Evolutionary conservation across 352 stramenopile genomes (phyloP), one percentile per base, ranked within the genome.

Genomic region (Phytophthora idaei): DNA sequence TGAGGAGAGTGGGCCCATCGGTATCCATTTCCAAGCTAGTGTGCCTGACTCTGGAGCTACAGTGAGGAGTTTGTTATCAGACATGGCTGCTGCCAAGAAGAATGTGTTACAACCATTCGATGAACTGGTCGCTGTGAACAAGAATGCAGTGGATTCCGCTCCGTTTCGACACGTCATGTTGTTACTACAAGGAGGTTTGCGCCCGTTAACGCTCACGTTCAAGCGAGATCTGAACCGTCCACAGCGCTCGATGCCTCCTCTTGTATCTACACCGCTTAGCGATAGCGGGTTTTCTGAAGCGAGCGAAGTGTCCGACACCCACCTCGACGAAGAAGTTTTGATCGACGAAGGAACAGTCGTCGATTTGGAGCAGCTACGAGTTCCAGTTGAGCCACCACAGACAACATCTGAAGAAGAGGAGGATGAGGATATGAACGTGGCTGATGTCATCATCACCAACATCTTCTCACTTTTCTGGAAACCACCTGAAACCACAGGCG

Each of bases 391-490:
- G 15, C 37, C 31, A 31, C 27, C 31, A 44, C 57, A 27, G 8
- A 56, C 25, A 27, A 29, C 48, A 17, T 3, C 42, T 9, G 29
- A 37, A 17, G n/a, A 11, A 25, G 28, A 59, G 2, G 57, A 64
- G 14, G 77, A 83, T 21, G 78, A 83, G 7, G 77, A 87, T 21
- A 77, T 80, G 46, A 81, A 81, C 29, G 68, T 94, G 14, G 85
- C 87, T 5, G 87, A 95, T 65, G 77, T 85, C 28, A 92, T 95
- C 61, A 92, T 95, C 73, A 91, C 84, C 15, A 91, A 89, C 62
- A 62, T 95, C 4, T 95, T 95, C 64, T 92, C 87, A 14, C 72
- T 95, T 9, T 92, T 94, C 41, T 95, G 87, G 87, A 82, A 80
- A 21, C 57, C 83, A 7, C 80, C 83, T 0, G 73, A 87, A 21